Conservation (phyloP, 1,139 yeast species). For the Yamadazyma kanchanaburiensis region DNA sequence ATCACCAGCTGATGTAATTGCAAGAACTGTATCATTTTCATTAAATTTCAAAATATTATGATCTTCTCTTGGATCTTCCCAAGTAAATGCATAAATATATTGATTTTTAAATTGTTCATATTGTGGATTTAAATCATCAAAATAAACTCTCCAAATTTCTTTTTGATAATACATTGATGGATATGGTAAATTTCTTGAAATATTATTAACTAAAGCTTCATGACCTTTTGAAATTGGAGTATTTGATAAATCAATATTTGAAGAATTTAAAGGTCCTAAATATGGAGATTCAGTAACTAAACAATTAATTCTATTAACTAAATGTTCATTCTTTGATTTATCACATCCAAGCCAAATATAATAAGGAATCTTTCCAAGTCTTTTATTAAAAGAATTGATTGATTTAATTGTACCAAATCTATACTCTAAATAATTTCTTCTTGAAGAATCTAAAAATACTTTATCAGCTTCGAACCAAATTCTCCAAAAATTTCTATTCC, state of each 20-base stretch:
- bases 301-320: conserved; percentile 64
- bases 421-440: conserved; percentile 81
- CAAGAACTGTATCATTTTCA: conserved; percentile 67
- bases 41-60: conserved; percentile 59
- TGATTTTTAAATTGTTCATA: conserved; percentile 73
- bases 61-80: conserved; percentile 91
- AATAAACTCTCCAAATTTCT: conserved; percentile 77
- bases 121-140: conserved; percentile 65
- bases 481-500: conserved; percentile 78
- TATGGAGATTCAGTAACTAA: conserved; percentile 80
- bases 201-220: conserved; percentile 67
- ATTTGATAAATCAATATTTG: conserved; percentile 19
- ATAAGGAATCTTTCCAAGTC: conserved; percentile 72
- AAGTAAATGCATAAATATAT: conserved; percentile 81
- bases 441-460: conserved; percentile 73
- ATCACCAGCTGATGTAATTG: conserved; percentile 86
- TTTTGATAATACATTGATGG: conserved; percentile 77
- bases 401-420: conserved; percentile 78
- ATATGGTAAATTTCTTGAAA: conserved; percentile 65
- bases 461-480: conserved; percentile 85
- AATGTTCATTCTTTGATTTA: conserved; percentile 56
- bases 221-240: conserved; percentile 60
- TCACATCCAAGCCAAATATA: conserved; percentile 83
- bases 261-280: conserved; percentile 49
- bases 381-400: conserved; percentile 59